A percentile compares a stretch with the other conserved stretches of the same genome.
Conservation (phyloP, 495 filamentous ascomycete species). For the Neurospora cerealis region DNA sequence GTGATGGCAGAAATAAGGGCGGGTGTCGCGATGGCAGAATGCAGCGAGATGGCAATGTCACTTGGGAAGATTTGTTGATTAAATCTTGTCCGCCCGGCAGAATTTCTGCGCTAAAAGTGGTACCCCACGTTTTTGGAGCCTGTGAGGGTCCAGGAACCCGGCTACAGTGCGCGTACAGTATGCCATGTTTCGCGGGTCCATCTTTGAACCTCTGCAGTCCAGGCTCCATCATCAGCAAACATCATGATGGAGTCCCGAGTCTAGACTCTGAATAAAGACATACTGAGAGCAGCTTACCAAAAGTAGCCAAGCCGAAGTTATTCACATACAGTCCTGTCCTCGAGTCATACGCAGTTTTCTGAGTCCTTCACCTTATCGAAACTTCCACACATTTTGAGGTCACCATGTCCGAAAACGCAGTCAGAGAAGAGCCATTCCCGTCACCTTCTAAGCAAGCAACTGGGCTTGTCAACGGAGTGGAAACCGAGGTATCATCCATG, state of each 20-base stretch:
- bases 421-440: slow-evolving; percentile 54
- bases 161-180: background rate
- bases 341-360: background rate
- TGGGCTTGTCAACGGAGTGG: slow-evolving; percentile 52
- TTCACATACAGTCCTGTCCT: background rate
- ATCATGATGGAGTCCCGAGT: background rate
- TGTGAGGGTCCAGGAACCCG: background rate
- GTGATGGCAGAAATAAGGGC: background rate
- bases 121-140: background rate
- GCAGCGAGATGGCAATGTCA: background rate
- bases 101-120: slow-evolving; percentile 20
- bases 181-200: background rate
- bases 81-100: slow-evolving; percentile 42
- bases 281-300: background rate
- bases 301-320: background rate
- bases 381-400: background rate
- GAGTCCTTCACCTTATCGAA: background rate
- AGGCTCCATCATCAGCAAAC: background rate
- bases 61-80: background rate
- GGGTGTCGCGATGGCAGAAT: background rate
- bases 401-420: slow-evolving; percentile 13
- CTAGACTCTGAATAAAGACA: background rate
- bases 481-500: slow-evolving; percentile 60
- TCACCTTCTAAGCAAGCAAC: slow-evolving; percentile 57
- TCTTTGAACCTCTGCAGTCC: background rate